Conservation (phyloP, 495 filamentous ascomycete species). For the Penicillium antarcticum region DNA sequence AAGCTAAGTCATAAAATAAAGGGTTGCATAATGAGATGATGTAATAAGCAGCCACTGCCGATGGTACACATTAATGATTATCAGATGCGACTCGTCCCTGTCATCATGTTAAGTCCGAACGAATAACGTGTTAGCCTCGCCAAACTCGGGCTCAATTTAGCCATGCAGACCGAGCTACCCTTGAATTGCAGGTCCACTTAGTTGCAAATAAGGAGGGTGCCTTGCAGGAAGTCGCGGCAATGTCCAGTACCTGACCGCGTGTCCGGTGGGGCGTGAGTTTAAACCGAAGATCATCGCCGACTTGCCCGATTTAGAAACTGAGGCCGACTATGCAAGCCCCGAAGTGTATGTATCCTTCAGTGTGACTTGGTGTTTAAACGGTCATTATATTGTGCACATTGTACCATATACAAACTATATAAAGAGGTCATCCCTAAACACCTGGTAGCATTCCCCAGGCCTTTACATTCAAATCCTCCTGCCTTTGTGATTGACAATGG, state of each 20-base stretch:
- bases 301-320: background rate
- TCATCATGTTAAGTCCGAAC: too few relatives aligned
- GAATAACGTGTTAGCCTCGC: too few relatives aligned
- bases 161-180: too few relatives aligned
- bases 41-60: too few relatives aligned
- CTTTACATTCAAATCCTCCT: background rate
- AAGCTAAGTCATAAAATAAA: too few relatives aligned
- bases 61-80: too few relatives aligned
- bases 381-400: background rate
- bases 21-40: too few relatives aligned
- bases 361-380: background rate
- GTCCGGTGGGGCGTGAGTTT: background rate
- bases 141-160: too few relatives aligned
- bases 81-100: too few relatives aligned
- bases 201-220: too few relatives aligned
- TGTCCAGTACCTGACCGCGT: background rate
- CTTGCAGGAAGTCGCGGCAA: too few relatives aligned
- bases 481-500: slow-evolving; percentile 3
- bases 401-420: background rate
- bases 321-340: background rate
- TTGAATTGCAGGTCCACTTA: too few relatives aligned
- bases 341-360: background rate
- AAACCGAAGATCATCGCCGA: background rate
- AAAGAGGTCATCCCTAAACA: background rate
- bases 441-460: background rate